These are phyloP conservation scores for Phytopythium cucurbitacearum DNA, from an alignment of 352 stramenopile species.

Conservation along the genomic window DNA sequence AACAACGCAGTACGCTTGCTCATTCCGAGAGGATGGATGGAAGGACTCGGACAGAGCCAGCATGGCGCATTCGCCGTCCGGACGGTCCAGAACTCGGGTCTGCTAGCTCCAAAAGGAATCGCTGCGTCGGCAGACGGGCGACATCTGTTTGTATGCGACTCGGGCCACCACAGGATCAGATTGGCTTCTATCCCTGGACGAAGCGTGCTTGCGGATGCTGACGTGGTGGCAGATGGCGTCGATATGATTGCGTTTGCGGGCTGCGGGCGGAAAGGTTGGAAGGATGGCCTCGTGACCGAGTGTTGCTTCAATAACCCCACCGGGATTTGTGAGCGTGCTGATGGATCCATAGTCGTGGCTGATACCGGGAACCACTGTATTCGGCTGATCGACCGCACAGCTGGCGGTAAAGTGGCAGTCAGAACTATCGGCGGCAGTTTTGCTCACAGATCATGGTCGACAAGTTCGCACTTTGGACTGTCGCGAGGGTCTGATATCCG, in stretches of 20 bases:
- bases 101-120: constrained; percentile 46
- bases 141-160: constrained; percentile 53
- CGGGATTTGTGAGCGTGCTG: constrained; percentile 28
- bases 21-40: not conserved
- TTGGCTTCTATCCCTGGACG: constrained; percentile 28
- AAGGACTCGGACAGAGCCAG: not conserved
- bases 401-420: constrained; percentile 22
- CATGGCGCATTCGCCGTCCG: constrained; percentile 6
- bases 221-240: constrained; percentile 11
- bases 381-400: constrained; percentile 23
- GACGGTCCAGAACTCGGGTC: constrained; percentile 20
- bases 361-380: constrained; percentile 61
- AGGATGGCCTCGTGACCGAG: constrained; percentile 32
- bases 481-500: constrained; percentile 9
- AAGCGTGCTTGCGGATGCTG: constrained; percentile 13
- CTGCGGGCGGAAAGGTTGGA: constrained; percentile 33
- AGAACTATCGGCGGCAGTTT: constrained; percentile 33
- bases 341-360: constrained; percentile 34
- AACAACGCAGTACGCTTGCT: constrained; percentile 41
- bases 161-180: constrained; percentile 49
- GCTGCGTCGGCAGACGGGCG: constrained; percentile 28
- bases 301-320: constrained; percentile 37
- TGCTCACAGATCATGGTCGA: constrained; percentile 1
- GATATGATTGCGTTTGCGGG: constrained; percentile 46
- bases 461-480: not conserved